Conservation (phyloP, 257 asterid genomes). For the Haberlea rhodopensis region DNA sequence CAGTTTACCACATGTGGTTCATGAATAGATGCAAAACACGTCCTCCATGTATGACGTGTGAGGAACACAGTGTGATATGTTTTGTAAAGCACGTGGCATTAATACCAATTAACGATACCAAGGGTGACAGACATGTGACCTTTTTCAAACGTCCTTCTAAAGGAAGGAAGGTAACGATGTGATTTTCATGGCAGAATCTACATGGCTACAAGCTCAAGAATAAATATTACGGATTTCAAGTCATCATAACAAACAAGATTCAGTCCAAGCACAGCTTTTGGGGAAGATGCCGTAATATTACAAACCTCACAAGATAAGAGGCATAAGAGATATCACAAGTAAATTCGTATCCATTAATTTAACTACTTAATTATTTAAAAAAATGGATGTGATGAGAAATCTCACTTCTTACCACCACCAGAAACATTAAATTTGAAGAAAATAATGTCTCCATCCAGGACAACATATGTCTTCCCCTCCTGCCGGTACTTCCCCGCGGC, state of each 20-base stretch:
- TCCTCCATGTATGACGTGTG: no score
- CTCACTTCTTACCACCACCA: slow-evolving; percentile 93
- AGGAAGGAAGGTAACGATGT: not conserved
- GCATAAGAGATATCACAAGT: not conserved
- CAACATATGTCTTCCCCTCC: slow-evolving; percentile 95
- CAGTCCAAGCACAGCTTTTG: not conserved
- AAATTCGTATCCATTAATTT: not conserved
- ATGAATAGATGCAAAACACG: no score
- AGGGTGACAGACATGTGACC: no score
- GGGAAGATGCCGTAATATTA: not conserved
- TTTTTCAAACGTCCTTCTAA: no score
- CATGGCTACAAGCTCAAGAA: not conserved
- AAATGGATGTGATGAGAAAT: slow-evolving; percentile 23
- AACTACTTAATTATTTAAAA: slow-evolving; percentile 2
- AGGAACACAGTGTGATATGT: no score
- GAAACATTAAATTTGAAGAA: slow-evolving; percentile 97
- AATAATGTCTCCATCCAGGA: slow-evolving; percentile 89
- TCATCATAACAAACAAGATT: not conserved
- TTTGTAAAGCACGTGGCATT: no score
- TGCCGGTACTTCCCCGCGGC: slow-evolving; percentile 93
- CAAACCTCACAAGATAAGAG: not conserved
- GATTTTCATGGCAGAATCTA: not conserved
- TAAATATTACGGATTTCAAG: not conserved
- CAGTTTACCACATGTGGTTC: no score
- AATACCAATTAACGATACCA: no score